These are phyloP conservation scores for Fraxinus velutina DNA, from an alignment of 305 asterid species.

Conservation along the genomic window DNA sequence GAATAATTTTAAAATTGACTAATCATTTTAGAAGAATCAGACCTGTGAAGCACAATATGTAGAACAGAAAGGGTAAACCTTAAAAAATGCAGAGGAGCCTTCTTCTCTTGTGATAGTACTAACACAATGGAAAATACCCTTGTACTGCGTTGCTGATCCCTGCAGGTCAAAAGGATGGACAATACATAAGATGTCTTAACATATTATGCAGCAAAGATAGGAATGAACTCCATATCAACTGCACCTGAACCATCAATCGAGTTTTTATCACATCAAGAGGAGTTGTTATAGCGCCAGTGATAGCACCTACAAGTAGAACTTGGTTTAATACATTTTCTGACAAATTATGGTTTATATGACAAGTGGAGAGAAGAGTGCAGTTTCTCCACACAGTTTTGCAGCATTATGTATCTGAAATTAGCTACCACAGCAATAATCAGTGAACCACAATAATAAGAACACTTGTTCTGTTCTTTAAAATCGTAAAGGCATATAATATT, in stretches of 20 bases:
- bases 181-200: background rate
- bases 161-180: constrained; percentile 19
- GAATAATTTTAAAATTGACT: background rate
- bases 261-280: constrained; percentile 73
- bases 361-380: background rate
- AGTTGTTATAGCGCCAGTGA: constrained; percentile 65
- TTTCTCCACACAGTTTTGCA: background rate
- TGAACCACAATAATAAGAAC: background rate
- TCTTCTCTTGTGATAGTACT: constrained; percentile 52
- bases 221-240: background rate
- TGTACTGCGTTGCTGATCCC: constrained; percentile 62
- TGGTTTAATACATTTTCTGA: background rate
- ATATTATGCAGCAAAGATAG: constrained; percentile 1
- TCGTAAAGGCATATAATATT: background rate
- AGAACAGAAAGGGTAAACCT: constrained; percentile 33
- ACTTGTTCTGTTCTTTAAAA: background rate
- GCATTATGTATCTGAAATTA: background rate
- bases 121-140: constrained; percentile 49
- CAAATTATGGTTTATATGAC: background rate
- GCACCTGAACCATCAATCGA: constrained; percentile 67
- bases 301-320: constrained; percentile 44
- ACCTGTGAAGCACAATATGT: background rate
- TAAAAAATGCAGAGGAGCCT: constrained; percentile 52
- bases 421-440: background rate
- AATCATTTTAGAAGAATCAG: background rate